phyloP scores from a whole-genome alignment of 106 monocot species.

The Allium cepa region DNA sequence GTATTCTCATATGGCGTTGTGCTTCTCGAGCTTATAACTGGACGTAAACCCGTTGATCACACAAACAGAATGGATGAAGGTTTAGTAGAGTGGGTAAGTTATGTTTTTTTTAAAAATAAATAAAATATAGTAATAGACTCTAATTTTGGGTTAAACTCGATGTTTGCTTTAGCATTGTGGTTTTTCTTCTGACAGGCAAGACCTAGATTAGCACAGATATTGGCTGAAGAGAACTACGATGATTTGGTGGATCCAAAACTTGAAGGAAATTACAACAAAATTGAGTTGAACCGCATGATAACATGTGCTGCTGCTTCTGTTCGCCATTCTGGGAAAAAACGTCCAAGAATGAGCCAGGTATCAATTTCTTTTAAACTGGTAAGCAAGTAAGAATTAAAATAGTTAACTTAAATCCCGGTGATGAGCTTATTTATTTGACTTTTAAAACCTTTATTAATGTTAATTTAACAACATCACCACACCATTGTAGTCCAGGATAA shows the following conservation, averaged over 20 bases:
- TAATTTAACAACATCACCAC: too few species aligned
- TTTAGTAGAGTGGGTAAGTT: slow-evolving; percentile 54
- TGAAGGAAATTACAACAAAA: slow-evolving; percentile 27
- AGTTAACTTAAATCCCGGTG: too few species aligned
- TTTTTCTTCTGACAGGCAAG: slow-evolving; percentile 21
- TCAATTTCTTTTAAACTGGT: neutral
- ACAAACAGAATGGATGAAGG: slow-evolving; percentile 30
- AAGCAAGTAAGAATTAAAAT: neutral
- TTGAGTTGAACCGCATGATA: slow-evolving; percentile 43
- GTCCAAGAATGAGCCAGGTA: slow-evolving; percentile 74
- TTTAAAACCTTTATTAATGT: too few species aligned
- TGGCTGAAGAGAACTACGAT: slow-evolving; percentile 38
- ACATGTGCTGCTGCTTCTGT: slow-evolving; percentile 41
- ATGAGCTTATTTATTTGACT: too few species aligned
- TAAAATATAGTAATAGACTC: too few species aligned
- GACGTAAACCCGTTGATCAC: slow-evolving; percentile 36
- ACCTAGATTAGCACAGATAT: slow-evolving; percentile 22
- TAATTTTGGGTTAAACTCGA: too few species aligned
- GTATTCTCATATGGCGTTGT: slow-evolving; percentile 41
- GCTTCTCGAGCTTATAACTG: slow-evolving; percentile 54
- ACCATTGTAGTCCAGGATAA: too few species aligned
- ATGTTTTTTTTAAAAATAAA: neutral
- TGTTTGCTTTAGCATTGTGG: too few species aligned
- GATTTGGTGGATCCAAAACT: slow-evolving; percentile 48
- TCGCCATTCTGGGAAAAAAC: slow-evolving; percentile 56